Conservation (phyloP, 768 basidiomycete species). For the Kondoa subrosea region DNA sequence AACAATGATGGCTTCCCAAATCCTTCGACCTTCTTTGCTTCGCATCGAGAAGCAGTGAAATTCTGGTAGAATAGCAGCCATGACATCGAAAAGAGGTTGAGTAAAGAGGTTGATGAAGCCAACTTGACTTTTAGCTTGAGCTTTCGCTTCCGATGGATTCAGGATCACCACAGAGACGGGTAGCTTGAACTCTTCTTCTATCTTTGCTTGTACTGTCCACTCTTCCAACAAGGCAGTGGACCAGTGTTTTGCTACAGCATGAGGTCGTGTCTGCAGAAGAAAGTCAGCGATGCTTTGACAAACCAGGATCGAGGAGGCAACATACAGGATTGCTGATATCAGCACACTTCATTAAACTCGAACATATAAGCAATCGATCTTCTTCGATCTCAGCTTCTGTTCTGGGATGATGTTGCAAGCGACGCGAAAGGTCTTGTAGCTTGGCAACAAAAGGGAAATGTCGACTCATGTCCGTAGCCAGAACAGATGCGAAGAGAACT, state of each 20-base stretch:
- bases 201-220: constrained; percentile 74
- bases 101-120: constrained; percentile 73
- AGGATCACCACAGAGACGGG: constrained; percentile 41
- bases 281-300: not conserved
- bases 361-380: constrained; percentile 58
- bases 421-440: constrained; percentile 38
- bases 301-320: constrained; percentile 21
- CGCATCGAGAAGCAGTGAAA: constrained; percentile 50
- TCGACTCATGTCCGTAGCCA: constrained; percentile 89
- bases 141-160: constrained; percentile 36
- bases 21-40: constrained; percentile 50
- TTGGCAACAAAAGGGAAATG: constrained; percentile 67
- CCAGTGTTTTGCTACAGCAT: constrained; percentile 83
- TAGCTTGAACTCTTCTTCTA: constrained; percentile 62
- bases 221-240: constrained; percentile 71
- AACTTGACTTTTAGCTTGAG: constrained; percentile 66
- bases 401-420: constrained; percentile 27
- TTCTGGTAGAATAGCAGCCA: constrained; percentile 56
- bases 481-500: constrained; percentile 59
- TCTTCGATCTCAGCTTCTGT: constrained; percentile 16
- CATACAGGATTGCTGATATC: constrained; percentile 96
- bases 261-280: constrained; percentile 59
- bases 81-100: constrained; percentile 63
- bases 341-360: constrained; percentile 87
- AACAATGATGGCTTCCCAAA: constrained; percentile 43